Percentiles rank a stretch among this genome's conserved stretches.
Evolutionary conservation across 2,329 filamentous ascomycete genomes (phyloP).

Genomic region (Orbilia quercus): DNA sequence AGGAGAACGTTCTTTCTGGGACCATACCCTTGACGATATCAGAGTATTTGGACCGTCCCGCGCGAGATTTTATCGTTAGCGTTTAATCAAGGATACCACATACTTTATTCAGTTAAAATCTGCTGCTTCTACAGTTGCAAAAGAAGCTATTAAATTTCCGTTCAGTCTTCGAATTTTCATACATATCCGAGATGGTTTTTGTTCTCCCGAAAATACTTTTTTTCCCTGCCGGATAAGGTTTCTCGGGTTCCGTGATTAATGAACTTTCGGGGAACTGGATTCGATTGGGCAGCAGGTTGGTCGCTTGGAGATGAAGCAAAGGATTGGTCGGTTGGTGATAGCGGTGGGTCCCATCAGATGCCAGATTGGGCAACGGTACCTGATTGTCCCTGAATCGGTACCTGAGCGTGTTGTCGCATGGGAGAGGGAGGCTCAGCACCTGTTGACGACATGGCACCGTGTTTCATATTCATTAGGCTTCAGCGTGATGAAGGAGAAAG

Average conservation of each 20-base stretch:
- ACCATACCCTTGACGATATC: not conserved
- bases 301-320: not conserved
- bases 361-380: slow-evolving; percentile 54
- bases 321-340: slow-evolving; percentile 15
- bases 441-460: slow-evolving; percentile 55
- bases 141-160: no score
- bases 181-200: no score
- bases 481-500: slow-evolving; percentile 38
- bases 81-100: not conserved
- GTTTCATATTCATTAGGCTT: slow-evolving; percentile 56
- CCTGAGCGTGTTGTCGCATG: slow-evolving; percentile 52
- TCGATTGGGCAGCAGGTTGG: no score
- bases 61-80: not conserved
- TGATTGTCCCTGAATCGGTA: slow-evolving; percentile 52
- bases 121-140: not conserved
- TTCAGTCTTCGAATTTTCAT: no score
- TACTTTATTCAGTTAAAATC: not conserved
- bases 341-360: slow-evolving; percentile 17
- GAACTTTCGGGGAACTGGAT: not conserved
- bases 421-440: slow-evolving; percentile 44
- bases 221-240: not conserved
- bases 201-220: slow-evolving; percentile 3
- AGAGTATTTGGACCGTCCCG: not conserved
- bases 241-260: not conserved
- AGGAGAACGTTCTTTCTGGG: not conserved